Conservation (phyloP, 768 basidiomycete species). For the Suillus clintonianus region DNA sequence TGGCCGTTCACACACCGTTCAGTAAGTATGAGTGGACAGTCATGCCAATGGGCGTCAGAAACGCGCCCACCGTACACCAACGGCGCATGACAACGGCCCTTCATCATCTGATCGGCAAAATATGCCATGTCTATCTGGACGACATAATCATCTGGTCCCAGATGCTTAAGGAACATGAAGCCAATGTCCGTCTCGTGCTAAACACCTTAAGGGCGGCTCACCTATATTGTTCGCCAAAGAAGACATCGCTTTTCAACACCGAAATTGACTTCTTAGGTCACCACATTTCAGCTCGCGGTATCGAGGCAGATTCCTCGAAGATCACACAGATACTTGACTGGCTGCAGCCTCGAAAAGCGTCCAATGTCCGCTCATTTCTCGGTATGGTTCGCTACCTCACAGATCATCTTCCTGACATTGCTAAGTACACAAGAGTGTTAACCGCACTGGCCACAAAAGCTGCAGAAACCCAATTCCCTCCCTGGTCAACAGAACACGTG, state of each 20-base stretch:
- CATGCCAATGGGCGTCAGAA: constrained; percentile 12
- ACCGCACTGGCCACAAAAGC: constrained; percentile 21
- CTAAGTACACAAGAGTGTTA: constrained; percentile 11
- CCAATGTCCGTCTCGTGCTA: constrained; percentile 15
- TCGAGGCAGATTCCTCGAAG: constrained; percentile 18
- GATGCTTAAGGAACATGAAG: constrained; percentile 19
- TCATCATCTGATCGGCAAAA: constrained; percentile 12
- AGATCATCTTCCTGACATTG: constrained; percentile 27
- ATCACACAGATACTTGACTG: constrained; percentile 26
- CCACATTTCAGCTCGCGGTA: constrained; percentile 28
- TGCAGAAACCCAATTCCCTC: constrained; percentile 23
- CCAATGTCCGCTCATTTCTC: constrained; percentile 18
- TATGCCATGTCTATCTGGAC: constrained; percentile 15
- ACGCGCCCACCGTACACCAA: constrained; percentile 24
- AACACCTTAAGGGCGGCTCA: constrained; percentile 6
- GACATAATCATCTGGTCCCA: constrained; percentile 34
- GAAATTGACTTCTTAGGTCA: constrained; percentile 14
- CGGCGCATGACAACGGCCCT: constrained; percentile 13
- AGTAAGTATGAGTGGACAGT: constrained; percentile 40
- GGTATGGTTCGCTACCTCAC: constrained; percentile 32
- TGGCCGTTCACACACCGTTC: constrained; percentile 39
- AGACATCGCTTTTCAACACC: constrained; percentile 22
- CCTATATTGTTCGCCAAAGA: constrained; percentile 31
- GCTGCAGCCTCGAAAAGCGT: constrained; percentile 25
- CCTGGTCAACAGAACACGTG: constrained; percentile 18